Evolutionary conservation across 106 monocot species (phyloP), one percentile per base, ranked within the genome.

Genomic region (Hemerocallis citrina): DNA sequence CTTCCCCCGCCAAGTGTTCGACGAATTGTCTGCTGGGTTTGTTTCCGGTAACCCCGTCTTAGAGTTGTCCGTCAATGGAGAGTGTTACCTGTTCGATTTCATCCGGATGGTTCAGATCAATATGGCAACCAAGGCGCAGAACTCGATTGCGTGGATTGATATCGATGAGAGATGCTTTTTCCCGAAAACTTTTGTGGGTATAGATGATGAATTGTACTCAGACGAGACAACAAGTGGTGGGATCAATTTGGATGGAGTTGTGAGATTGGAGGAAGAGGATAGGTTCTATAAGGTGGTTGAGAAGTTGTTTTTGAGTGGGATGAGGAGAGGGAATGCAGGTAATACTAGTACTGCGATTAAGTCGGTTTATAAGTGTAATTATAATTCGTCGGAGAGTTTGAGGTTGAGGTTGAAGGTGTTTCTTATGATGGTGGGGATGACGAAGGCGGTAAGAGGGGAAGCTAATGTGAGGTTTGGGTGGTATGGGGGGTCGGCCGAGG

Each of bases 121-220:
- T 21, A 12, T 36, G 37, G 36, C 17, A 15, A 89, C 80, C 9
- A 49, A 63, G 4, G 31, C 3, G 14, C 34, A 15, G 46, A 61
- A 62, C 44, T 66, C 71, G 0, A 48, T 93, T 8, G 85, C 69
- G 0, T 93, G 93, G 93, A 82, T 85, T 57, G 93, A 93, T 57
- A 65, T 39, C 3, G 21, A 55, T 15, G 82, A 79, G 37, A 60
- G 45, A n/a, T 72, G 85, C 49, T 89, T 85, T 61, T 93, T 93
- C 57, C 93, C 92, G 8, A 62, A 9, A 20, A 14, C 27, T 59
- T 13, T n/a, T n/a, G 31, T 3, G 6, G n/a, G 14, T 13, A 10
- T 39, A 11, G 13, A 15, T 10, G 41, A 9, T n/a, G n/a, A n/a
- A n/a, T n/a, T n/a, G 0, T 23, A 14, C 23, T 50, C 30, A 4